Evolutionary conservation across 2,329 filamentous ascomycete genomes (phyloP).

Genomic region (Madurella fahalii): DNA sequence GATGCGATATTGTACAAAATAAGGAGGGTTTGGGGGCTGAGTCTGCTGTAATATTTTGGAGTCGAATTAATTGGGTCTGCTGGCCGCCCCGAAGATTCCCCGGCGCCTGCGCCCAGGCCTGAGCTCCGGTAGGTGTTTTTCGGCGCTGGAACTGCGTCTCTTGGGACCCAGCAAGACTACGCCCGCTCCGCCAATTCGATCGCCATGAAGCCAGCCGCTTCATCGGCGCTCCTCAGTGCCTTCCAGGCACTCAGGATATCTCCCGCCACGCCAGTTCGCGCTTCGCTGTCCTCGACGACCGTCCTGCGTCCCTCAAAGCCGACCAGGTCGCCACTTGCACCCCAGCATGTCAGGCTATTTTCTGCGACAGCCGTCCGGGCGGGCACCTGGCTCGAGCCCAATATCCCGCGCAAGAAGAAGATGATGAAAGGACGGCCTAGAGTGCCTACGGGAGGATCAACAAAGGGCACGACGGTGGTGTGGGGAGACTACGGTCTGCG

Average conservation of each 20-base stretch:
- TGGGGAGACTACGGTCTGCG: slow-evolving; percentile 96
- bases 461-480: slow-evolving; percentile 87
- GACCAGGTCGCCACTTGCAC: slow-evolving; percentile 32
- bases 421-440: slow-evolving; percentile 89
- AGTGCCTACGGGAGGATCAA: slow-evolving; percentile 85
- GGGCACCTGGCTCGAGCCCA: slow-evolving; percentile 80
- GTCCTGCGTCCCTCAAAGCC: slow-evolving; percentile 31
- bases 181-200: slow-evolving; percentile 18
- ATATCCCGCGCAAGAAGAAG: slow-evolving; percentile 69
- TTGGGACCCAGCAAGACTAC: slow-evolving; percentile 5
- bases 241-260: slow-evolving; percentile 48
- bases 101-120: background rate
- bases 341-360: slow-evolving; percentile 58
- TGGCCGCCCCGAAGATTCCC: slow-evolving; percentile 5
- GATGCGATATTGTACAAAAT: too few species aligned
- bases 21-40: too few species aligned
- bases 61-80: too few species aligned
- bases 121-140: slow-evolving; percentile 6
- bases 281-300: slow-evolving; percentile 30
- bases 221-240: slow-evolving; percentile 46
- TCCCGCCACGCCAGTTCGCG: slow-evolving; percentile 37
- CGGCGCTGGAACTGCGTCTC: slow-evolving; percentile 2
- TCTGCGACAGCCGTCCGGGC: slow-evolving; percentile 59
- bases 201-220: slow-evolving; percentile 42
- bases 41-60: too few species aligned